These are phyloP conservation scores for Dendrocalamus sinicus DNA, from an alignment of 176 grass and related monocot species.

Conservation along the genomic window DNA sequence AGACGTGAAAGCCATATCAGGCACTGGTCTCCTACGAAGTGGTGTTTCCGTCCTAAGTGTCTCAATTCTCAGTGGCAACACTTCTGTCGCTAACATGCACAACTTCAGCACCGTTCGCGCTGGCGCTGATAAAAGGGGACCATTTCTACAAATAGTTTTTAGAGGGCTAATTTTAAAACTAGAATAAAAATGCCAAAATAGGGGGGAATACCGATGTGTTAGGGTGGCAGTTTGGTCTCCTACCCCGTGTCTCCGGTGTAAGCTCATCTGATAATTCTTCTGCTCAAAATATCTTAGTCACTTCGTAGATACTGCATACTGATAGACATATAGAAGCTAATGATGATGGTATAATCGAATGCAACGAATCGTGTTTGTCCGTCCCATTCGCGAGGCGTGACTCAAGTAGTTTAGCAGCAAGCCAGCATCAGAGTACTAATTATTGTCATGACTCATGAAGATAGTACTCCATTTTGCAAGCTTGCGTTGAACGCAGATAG, in stretches of 20 bases:
- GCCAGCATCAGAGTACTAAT: background rate
- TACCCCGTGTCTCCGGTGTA: background rate
- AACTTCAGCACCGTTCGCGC: no score
- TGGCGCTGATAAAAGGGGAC: no score
- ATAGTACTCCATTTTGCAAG: background rate
- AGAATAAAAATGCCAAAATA: no score
- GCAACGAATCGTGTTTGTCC: background rate
- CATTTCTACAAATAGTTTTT: no score
- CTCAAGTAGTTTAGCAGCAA: no score
- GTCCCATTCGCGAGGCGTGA: background rate
- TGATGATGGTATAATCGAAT: background rate
- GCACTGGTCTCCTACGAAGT: no score
- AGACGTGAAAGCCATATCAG: no score
- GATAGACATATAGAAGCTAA: background rate
- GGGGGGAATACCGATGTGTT: background rate
- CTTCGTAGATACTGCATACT: background rate
- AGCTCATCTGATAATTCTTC: background rate
- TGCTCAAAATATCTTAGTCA: background rate
- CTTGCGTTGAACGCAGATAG: background rate
- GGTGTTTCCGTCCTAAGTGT: no score
- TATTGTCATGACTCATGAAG: background rate
- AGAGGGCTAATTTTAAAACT: no score
- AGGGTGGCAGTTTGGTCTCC: background rate
- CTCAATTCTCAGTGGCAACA: no score
- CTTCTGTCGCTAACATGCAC: no score